Percentiles rank a stretch among this genome's conserved stretches.
These are phyloP conservation scores for Phytophthora europaea DNA, from an alignment of 352 stramenopile species.

Conservation along the genomic window DNA sequence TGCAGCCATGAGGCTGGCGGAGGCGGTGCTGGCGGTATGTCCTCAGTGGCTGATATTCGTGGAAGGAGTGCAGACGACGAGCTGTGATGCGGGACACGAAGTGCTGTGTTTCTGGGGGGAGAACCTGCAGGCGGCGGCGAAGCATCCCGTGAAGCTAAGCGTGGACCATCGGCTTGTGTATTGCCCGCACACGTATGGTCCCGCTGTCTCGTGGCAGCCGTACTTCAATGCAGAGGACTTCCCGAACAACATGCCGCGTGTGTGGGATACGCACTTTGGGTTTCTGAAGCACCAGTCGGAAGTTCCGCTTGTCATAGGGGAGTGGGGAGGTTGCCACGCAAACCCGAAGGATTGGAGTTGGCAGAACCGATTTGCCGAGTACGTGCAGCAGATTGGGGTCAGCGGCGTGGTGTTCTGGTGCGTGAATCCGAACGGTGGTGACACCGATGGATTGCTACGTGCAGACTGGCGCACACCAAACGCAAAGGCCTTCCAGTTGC, in stretches of 20 bases:
- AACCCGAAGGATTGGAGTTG: constrained; percentile 49
- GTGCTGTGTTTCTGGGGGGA: constrained; percentile 66
- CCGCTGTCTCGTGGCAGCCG: constrained; percentile 49
- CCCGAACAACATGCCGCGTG: constrained; percentile 54
- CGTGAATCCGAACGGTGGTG: constrained; percentile 70
- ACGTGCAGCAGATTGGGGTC: constrained; percentile 47
- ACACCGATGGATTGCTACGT: constrained; percentile 68
- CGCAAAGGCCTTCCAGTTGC: constrained; percentile 51
- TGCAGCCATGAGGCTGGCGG: constrained; percentile 37
- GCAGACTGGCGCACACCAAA: constrained; percentile 68
- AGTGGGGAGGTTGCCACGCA: constrained; percentile 65
- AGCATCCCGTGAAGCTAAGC: constrained; percentile 33
- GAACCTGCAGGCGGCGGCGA: constrained; percentile 46
- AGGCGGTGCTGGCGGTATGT: constrained; percentile 37
- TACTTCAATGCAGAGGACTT: constrained; percentile 56
- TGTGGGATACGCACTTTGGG: constrained; percentile 75
- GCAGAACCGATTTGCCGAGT: constrained; percentile 61
- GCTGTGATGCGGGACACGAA: constrained; percentile 30
- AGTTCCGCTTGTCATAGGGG: constrained; percentile 61
- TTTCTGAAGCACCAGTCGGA: constrained; percentile 44
- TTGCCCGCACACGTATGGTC: constrained; percentile 62
- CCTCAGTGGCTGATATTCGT: constrained; percentile 66
- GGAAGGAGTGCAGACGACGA: constrained; percentile 59
- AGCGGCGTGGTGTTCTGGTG: constrained; percentile 74
- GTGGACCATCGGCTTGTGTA: constrained; percentile 61